Base-by-base conservation (phyloP, 345 rosid genomes). In the Syzygium grande region DNA sequence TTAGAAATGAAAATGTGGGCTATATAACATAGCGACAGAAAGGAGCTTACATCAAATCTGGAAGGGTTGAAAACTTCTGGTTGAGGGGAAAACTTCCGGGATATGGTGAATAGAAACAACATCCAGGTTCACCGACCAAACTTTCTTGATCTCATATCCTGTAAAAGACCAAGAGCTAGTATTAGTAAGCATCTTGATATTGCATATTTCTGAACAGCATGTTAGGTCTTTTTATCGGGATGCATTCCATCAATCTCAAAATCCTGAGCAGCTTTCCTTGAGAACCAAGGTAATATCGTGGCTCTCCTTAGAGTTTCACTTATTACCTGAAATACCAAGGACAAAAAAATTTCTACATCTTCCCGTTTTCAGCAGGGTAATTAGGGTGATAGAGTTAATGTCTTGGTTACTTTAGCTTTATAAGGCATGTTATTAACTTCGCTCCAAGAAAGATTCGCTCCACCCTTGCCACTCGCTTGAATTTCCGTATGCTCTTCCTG, bases 51-150 rank as follows among this genome's bases (percentile, higher is more conserved):
- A 52, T 92, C 93, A 65, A 94, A 95, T 92, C 95, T 91, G 22
- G 94, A 88, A 15, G 95, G 95, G 55, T 93, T 84, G 30, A 94
- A 94, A 85, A 90, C 91, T 58, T 92, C 77, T 1, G 97, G 96
- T 54, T 92, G 85, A 1, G 91, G 91, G 91, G 88, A 90, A 94
- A 68, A 90, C 55, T 88, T 89, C 90, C 3, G 93, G 93, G 73
- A 94, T 94, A 59, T 94, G 96, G 88, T 93, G 96, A 85, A 93
- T 43, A 21, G 95, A 94, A 53, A 93, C 97, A 85, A 95, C 95
- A 78, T 95, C 97, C 93, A 95, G 86, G 92, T 94, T 95, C 49
- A 95, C 43, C 5, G 95, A 94, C 96, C 97, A 92, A 12, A 94
- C 95, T 90, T 92, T 92, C 93, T 89, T 78, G 87, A 95, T 95